Evolutionary conservation across 148 eudicot species (phyloP), one percentile per base, ranked within the genome.

Genomic region (Limonium bicolor): DNA sequence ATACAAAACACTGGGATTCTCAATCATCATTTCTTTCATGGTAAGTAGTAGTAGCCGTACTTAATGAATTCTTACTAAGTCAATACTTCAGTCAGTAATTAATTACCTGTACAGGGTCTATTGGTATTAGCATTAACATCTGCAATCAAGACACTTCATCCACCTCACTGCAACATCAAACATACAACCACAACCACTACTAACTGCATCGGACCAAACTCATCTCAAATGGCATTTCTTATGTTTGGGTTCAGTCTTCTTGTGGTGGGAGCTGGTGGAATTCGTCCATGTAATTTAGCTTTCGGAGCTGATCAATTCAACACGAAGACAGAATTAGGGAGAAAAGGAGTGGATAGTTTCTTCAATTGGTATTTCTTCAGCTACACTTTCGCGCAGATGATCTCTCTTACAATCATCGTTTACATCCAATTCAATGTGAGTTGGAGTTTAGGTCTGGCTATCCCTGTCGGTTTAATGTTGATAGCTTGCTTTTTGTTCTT

Each of bases 281-380:
- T 78, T 1, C 22, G 86, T 6, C 81, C 86, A 14, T 78, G 81
- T 40, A 74, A 71, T 51, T 29, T 74, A 7, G 81, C 86, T 13
- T 78, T 78, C 16, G 81, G 86, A 3, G 81, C 78, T 0, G 78
- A 78, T 40, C 86, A 74, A 20, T 74, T 78, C 21, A 68, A 74
- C 50, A 80, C 78, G 7, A 28, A 55, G 4, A 78, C 78, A 1
- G 78, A 67, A 5, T 71, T 75, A 0, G 81, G 81, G 10, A 78
- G 68, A 38, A 63, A 68, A 0, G 81, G 75, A n/a, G 60, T 71
- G 11, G 62, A 28, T 21, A 70, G 77, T 42, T 78, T 74, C 67
- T 78, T 78, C 66, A 78, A 71, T 23, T 74, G 86, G 86, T 76
- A 69, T 59, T 71, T 60, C 48, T 70, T 78, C 77, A 73, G 77